phyloP scores from a whole-genome alignment of 768 basidiomycete genomes.

The Austroboletus festivus region DNA sequence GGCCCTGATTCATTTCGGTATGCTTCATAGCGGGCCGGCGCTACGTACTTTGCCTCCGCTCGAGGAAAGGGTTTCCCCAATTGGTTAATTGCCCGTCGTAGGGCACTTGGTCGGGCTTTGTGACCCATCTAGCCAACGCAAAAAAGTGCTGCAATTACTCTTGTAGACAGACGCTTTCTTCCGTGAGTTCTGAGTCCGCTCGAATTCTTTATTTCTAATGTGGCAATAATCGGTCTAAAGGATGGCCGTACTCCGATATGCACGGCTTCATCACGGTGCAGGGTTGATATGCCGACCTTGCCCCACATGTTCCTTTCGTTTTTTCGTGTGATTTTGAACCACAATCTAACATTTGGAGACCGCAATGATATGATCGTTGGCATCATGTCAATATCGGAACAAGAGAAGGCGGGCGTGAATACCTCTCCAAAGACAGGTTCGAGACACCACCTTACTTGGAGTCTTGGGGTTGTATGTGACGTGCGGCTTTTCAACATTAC shows the following conservation, averaged over 20 bases:
- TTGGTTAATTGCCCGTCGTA: constrained; percentile 7
- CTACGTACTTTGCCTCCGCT: constrained; percentile 2
- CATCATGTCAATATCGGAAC: too few species aligned
- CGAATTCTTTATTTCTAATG: constrained; percentile 4
- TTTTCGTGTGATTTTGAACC: background rate
- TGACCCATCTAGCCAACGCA: background rate
- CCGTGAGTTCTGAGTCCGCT: background rate
- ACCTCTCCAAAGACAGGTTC: too few species aligned
- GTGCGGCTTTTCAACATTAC: too few species aligned
- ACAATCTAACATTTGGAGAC: too few species aligned
- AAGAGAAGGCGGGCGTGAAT: too few species aligned
- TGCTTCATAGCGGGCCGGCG: constrained; percentile 13
- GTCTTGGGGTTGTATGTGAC: too few species aligned
- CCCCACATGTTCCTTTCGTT: background rate
- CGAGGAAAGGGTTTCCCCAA: constrained; percentile 18
- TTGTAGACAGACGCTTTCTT: background rate
- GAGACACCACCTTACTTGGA: too few species aligned
- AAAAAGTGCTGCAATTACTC: background rate
- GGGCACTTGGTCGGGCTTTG: background rate
- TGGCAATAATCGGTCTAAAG: constrained; percentile 1
- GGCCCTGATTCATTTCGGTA: constrained; percentile 33
- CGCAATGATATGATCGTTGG: too few species aligned
- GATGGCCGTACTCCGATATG: constrained; percentile 6
- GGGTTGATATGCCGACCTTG: background rate
- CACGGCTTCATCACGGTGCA: constrained; percentile 2